phyloP scores from a whole-genome alignment of 2,329 filamentous ascomycete species.

The Penicillium glabrum region DNA sequence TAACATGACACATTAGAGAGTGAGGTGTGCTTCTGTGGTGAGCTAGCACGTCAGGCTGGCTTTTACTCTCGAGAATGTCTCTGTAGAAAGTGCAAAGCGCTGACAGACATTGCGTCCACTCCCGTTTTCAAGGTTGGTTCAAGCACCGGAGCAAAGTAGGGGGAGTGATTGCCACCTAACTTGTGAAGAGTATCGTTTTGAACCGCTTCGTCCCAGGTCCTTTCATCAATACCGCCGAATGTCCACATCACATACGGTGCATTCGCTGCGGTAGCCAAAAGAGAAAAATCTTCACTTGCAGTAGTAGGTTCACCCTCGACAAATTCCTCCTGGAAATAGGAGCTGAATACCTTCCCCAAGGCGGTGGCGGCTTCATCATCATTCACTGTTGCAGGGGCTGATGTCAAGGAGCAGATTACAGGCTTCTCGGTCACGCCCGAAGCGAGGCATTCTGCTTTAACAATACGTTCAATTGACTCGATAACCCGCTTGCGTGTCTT shows the following conservation, averaged over 20 bases:
- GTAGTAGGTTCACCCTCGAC: not conserved
- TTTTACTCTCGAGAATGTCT: not conserved
- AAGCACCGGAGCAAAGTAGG: constrained; percentile 57
- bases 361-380: not conserved
- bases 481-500: not conserved
- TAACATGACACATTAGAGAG: no score
- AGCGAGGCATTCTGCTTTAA: not conserved
- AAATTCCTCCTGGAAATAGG: not conserved
- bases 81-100: constrained; percentile 42
- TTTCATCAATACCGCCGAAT: constrained; percentile 54
- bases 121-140: constrained; percentile 56
- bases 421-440: not conserved
- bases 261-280: not conserved
- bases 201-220: constrained; percentile 50
- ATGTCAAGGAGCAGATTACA: not conserved
- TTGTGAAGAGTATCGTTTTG: constrained; percentile 46
- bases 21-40: no score
- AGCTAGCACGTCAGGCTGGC: no score
- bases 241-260: constrained; percentile 55
- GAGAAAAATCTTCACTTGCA: not conserved
- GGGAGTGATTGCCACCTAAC: constrained; percentile 59
- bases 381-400: not conserved
- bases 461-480: not conserved
- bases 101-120: constrained; percentile 51
- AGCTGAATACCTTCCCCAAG: not conserved